Conservation (phyloP, 495 filamentous ascomycete species). For the Delitschia confertaspora region DNA sequence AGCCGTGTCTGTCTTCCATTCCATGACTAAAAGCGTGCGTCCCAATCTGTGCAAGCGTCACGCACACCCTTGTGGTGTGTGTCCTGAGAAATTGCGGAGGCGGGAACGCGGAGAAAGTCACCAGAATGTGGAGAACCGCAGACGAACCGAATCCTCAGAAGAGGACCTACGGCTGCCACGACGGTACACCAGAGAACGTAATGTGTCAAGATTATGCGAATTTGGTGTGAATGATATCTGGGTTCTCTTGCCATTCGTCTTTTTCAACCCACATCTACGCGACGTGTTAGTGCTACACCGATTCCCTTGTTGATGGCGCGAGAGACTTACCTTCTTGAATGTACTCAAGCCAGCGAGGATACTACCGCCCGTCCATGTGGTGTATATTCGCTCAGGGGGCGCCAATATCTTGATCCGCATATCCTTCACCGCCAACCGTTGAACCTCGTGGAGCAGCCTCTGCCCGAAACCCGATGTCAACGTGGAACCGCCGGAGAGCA, state of each 20-base stretch:
- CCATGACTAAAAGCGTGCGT: constrained; percentile 25
- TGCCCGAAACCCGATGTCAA: constrained; percentile 93
- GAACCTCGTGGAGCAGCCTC: constrained; percentile 81
- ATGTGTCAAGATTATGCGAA: no score
- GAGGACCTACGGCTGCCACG: no score
- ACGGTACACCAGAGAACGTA: no score
- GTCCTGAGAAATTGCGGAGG: constrained; percentile 19
- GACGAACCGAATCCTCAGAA: constrained; percentile 14
- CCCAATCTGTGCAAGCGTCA: constrained; percentile 21
- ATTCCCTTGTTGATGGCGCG: constrained; percentile 3
- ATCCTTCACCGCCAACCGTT: constrained; percentile 87
- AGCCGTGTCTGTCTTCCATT: constrained; percentile 19
- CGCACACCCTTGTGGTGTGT: constrained; percentile 16
- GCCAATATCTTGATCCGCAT: constrained; percentile 99
- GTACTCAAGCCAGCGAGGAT: constrained; percentile 96
- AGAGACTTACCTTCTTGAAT: constrained; percentile 76
- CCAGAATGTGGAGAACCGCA: constrained; percentile 14
- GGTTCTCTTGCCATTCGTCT: constrained; percentile 99
- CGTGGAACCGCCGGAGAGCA: constrained; percentile 90
- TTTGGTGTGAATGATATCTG: constrained; percentile 95
- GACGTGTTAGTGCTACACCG: constrained; percentile 14
- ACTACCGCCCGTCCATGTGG: constrained; percentile 96
- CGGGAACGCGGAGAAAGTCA: constrained; percentile 22
- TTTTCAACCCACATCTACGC: constrained; percentile 95
- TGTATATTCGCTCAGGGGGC: constrained; percentile 94